Evolutionary conservation across 495 filamentous ascomycete genomes (phyloP), one percentile per base, ranked within the genome.

Genomic region (Penicillium daleae): DNA sequence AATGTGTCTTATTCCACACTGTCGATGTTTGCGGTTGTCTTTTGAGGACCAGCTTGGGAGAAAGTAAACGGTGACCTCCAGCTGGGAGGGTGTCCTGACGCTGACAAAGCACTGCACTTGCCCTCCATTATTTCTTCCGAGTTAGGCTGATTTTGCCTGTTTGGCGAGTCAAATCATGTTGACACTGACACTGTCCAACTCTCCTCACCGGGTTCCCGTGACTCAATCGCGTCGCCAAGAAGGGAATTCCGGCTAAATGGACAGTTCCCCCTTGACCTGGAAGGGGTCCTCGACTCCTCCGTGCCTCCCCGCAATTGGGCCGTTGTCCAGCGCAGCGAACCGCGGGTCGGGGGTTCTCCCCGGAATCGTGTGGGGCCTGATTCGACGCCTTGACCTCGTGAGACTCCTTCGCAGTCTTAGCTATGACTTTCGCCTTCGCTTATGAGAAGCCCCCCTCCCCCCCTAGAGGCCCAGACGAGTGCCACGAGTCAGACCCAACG

Each of bases 221-320:
- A 29, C 22, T 29, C 22, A 50, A 50, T 50, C 10, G 29, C 39
- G 46, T 2, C 24, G 42, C 58, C 52, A 57, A 61, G 58, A 22
- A n/a, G 10, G 21, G 1, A 5, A 40, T 56, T 42, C 59, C 59
- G 63, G 63, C 59, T 62, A 66, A 66, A 66, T 22, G 29, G 33
- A 35, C 32, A 32, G 21, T 5, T 13, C 10, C 21, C 8, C 26
- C 21, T 22, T 52, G 33, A 33, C 26, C 21, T 19, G 50, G 50
- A 51, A 53, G n/a, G n/a, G n/a, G n/a, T n/a, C n/a, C n/a, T 35
- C 46, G n/a, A 17, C 6, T 19, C 22, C 39, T 9, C 33, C 15
- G 39, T 27, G 1, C 21, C 55, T 33, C 15, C 50, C 63, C 58
- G 57, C 62, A 61, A 56, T 56, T 24, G 22, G 37, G n/a, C n/a